Evolutionary conservation across 257 asterid genomes (phyloP).

Genomic region (Pogostemon cablin): DNA sequence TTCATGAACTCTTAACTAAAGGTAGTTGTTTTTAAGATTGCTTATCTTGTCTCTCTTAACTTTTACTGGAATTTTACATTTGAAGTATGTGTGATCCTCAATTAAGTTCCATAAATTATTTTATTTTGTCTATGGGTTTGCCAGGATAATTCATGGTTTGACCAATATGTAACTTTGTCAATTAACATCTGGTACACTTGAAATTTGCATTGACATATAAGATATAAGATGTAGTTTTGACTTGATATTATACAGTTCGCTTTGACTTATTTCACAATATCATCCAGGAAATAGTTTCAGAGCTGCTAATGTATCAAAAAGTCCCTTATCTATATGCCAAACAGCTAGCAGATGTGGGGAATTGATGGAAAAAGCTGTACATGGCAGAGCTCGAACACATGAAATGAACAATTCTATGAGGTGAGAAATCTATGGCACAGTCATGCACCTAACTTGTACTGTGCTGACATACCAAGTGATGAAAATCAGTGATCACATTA

Average conservation of each 20-base stretch:
- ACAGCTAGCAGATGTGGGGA: slow-evolving; percentile 31
- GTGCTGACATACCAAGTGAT: slow-evolving; percentile 21
- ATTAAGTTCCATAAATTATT: slow-evolving; percentile 10
- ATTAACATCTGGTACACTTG: slow-evolving; percentile 16
- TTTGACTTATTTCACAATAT: slow-evolving; percentile 6
- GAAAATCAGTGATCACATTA: slow-evolving; percentile 19
- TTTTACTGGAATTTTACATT: neutral
- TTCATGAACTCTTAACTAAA: slow-evolving; percentile 46
- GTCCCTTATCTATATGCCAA: slow-evolving; percentile 27
- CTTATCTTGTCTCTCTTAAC: slow-evolving; percentile 14
- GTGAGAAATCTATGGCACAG: slow-evolving; percentile 31
- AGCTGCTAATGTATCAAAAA: slow-evolving; percentile 25
- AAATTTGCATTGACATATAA: slow-evolving; percentile 1
- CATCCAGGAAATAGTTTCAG: slow-evolving; percentile 40
- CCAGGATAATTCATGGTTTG: slow-evolving; percentile 23
- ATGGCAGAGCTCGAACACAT: slow-evolving; percentile 28
- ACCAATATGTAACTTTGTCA: slow-evolving; percentile 16
- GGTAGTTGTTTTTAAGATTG: slow-evolving; percentile 42
- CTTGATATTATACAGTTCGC: slow-evolving; percentile 12
- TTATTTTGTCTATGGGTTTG: slow-evolving; percentile 2
- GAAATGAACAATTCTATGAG: slow-evolving; percentile 29
- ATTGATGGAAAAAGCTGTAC: slow-evolving; percentile 18
- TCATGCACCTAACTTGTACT: slow-evolving; percentile 26
- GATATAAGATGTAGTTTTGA: neutral
- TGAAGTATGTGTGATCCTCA: slow-evolving; percentile 18